phyloP scores from a whole-genome alignment of 306 rosid genomes.

The Bauhinia variegata region DNA sequence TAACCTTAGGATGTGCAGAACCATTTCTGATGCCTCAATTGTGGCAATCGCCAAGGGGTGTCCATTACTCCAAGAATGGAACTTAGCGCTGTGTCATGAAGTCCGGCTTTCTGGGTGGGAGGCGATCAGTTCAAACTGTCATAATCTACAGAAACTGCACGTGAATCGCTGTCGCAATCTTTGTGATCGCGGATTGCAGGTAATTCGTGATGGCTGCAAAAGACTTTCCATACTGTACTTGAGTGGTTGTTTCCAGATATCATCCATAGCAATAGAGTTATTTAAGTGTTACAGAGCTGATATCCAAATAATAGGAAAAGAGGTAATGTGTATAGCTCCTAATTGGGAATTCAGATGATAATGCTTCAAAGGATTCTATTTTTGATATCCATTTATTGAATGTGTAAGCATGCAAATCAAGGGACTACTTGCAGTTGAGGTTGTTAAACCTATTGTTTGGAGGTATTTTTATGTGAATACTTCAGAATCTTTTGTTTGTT shows the following conservation, averaged over 20 bases:
- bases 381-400: constrained; percentile 2
- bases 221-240: constrained; percentile 57
- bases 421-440: constrained; percentile 19
- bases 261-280: constrained; percentile 52
- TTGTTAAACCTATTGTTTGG: constrained; percentile 18
- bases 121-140: constrained; percentile 54
- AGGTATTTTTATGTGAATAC: constrained; percentile 4
- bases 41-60: constrained; percentile 57
- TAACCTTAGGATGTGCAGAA: constrained; percentile 57
- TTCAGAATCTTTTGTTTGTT: constrained; percentile 6
- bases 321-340: constrained; percentile 50
- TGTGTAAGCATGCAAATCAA: constrained; percentile 12
- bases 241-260: constrained; percentile 43
- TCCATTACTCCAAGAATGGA: constrained; percentile 64
- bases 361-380: constrained; percentile 21
- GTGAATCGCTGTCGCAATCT: constrained; percentile 63
- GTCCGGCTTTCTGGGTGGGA: constrained; percentile 57
- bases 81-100: constrained; percentile 63
- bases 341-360: constrained; percentile 45
- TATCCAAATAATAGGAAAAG: constrained; percentile 52
- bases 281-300: constrained; percentile 58
- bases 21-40: constrained; percentile 44
- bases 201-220: constrained; percentile 59
- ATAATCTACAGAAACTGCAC: constrained; percentile 55
- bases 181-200: constrained; percentile 51